phyloP scores from a whole-genome alignment of 176 grass and related monocot genomes.

The Dactylis glomerata region DNA sequence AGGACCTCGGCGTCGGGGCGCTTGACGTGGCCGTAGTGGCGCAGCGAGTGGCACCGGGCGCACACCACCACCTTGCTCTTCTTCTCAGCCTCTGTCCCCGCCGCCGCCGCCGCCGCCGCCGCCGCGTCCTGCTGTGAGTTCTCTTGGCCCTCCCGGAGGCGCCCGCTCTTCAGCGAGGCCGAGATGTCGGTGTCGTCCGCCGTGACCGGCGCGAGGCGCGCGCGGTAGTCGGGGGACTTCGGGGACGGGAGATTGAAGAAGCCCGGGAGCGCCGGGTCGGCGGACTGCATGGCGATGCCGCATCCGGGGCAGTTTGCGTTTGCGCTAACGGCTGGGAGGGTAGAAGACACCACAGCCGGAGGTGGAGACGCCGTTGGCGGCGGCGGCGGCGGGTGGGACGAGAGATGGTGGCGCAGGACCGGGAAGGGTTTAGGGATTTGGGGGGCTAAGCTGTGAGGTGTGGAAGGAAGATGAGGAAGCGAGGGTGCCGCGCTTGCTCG shows the following conservation, averaged over 20 bases:
- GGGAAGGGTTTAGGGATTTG: constrained; percentile 25
- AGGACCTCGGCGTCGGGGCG: constrained; percentile 58
- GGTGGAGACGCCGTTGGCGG: background rate
- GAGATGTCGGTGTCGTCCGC: constrained; percentile 53
- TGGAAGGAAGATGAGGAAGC: background rate
- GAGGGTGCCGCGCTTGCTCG: background rate
- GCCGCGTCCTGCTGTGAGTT: background rate
- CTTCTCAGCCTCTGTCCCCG: background rate
- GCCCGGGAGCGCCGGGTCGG: constrained; percentile 55
- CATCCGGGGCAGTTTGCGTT: constrained; percentile 46
- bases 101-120: background rate
- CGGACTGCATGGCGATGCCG: constrained; percentile 62
- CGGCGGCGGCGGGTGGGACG: background rate
- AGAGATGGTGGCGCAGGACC: constrained; percentile 27
- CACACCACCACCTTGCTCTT: constrained; percentile 52
- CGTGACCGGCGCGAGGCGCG: constrained; percentile 39
- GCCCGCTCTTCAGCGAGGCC: constrained; percentile 39
- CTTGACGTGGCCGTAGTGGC: constrained; percentile 76
- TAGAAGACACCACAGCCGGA: background rate
- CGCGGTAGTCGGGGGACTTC: constrained; percentile 43
- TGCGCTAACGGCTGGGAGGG: background rate
- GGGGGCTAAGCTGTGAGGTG: background rate
- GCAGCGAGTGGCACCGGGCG: constrained; percentile 76
- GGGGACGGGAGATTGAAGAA: constrained; percentile 59
- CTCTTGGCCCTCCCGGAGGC: constrained; percentile 21